Evolutionary conservation across 306 rosid species (phyloP).

Genomic region (Casuarina equisetifolia): DNA sequence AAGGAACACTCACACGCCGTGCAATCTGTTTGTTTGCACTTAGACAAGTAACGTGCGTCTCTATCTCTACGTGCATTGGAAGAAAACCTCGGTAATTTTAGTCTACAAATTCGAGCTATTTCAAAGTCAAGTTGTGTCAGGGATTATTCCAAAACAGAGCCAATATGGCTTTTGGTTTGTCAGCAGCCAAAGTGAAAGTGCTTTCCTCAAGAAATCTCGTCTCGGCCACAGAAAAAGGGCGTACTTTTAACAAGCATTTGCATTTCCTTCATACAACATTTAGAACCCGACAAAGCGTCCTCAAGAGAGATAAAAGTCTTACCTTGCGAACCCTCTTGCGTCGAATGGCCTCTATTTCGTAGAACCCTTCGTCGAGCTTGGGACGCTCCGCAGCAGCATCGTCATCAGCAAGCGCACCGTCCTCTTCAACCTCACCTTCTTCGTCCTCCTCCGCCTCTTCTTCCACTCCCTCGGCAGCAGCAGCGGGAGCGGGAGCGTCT

Average conservation of each 20-base stretch:
- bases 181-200: background rate
- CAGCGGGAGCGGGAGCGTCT: constrained; percentile 17
- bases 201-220: background rate
- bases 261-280: background rate
- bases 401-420: constrained; percentile 15
- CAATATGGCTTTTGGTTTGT: background rate
- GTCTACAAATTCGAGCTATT: background rate
- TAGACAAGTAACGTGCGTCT: background rate
- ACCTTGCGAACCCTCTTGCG: constrained; percentile 85
- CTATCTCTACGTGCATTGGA: background rate
- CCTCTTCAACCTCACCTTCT: constrained; percentile 35
- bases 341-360: constrained; percentile 82
- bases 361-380: constrained; percentile 67
- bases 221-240: background rate
- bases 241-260: constrained; percentile 3
- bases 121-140: background rate
- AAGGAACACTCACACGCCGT: background rate
- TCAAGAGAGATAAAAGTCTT: background rate
- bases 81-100: background rate
- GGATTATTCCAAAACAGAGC: no score
- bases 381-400: constrained; percentile 34
- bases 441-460: constrained; percentile 29
- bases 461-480: constrained; percentile 28
- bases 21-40: background rate
- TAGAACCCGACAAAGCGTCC: background rate